Evolutionary conservation across 2,329 filamentous ascomycete genomes (phyloP).

Genomic region (Elsinoe fawcettii): DNA sequence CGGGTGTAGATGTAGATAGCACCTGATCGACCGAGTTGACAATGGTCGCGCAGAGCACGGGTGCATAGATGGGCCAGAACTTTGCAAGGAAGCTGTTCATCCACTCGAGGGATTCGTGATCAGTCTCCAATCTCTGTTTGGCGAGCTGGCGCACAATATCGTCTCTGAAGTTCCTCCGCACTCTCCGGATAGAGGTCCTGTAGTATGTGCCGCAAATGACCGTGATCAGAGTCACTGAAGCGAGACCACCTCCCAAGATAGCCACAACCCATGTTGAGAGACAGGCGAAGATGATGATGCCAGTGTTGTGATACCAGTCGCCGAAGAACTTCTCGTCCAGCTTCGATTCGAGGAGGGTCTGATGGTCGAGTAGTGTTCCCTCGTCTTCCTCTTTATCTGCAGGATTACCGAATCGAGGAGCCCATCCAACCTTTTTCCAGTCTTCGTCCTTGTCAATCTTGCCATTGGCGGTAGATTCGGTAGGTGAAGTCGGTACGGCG

Average conservation of each 20-base stretch:
- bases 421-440: conserved; percentile 67
- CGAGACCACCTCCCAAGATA: conserved; percentile 80
- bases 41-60: conserved; percentile 83
- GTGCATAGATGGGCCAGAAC: conserved; percentile 98
- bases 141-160: conserved; percentile 85
- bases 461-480: conserved; percentile 38
- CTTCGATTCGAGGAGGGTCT: conserved; percentile 76
- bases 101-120: conserved; percentile 92
- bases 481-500: conserved; percentile 43
- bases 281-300: conserved; percentile 87
- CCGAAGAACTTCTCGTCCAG: conserved; percentile 87
- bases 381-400: conserved; percentile 41
- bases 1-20: conserved; percentile 80
- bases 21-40: conserved; percentile 95
- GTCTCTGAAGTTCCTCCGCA: conserved; percentile 91
- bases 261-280: conserved; percentile 85
- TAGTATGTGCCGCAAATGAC: conserved; percentile 91
- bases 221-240: conserved; percentile 91
- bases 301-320: conserved; percentile 98
- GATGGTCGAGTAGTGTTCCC: conserved; percentile 68
- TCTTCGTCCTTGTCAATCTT: conserved; percentile 47
- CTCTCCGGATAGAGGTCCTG: conserved; percentile 84
- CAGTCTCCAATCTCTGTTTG: conserved; percentile 78
- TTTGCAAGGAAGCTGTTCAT: conserved; percentile 98
- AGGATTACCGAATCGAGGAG: conserved; percentile 71